Evolutionary conservation across 352 stramenopile species (phyloP).

Genomic region (Globisporangium rhizosaccharum): DNA sequence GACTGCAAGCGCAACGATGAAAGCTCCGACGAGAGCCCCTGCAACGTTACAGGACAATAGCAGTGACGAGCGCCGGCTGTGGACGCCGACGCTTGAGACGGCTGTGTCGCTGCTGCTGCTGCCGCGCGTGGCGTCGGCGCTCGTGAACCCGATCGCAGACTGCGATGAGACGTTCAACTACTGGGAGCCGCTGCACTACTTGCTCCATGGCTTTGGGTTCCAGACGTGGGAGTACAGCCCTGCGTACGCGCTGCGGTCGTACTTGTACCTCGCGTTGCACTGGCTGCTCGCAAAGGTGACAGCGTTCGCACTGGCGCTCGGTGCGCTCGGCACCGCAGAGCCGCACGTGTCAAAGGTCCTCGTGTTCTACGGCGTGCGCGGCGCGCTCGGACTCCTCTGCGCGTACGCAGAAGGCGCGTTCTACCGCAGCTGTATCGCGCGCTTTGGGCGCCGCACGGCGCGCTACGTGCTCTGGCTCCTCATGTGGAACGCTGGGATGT

Average conservation of each 20-base stretch:
- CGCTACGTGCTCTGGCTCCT: conserved; percentile 71
- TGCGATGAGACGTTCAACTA: conserved; percentile 99
- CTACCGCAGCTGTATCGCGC: conserved; percentile 56
- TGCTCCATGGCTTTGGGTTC: conserved; percentile 90
- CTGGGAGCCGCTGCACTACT: conserved; percentile 98
- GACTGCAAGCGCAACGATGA: too few species aligned
- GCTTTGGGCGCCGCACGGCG: conserved; percentile 60
- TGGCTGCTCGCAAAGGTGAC: conserved; percentile 41
- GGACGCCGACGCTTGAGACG: conserved; percentile 25
- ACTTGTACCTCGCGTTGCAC: conserved; percentile 88
- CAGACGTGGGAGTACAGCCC: conserved; percentile 92
- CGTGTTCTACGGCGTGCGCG: conserved; percentile 90
- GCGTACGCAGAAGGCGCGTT: conserved; percentile 85
- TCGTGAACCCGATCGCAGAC: conserved; percentile 89
- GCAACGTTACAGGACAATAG: too few species aligned
- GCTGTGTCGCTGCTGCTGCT: conserved; percentile 26
- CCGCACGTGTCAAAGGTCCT: conserved; percentile 52
- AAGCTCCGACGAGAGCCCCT: too few species aligned
- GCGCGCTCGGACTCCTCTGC: conserved; percentile 65
- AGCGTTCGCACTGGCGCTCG: conserved; percentile 32
- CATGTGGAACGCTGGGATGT: conserved; percentile 89
- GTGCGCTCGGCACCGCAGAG: conserved; percentile 13
- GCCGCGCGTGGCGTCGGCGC: conserved; percentile 38
- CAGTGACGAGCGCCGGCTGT: conserved; percentile 11
- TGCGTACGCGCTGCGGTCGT: conserved; percentile 94